Conservation (phyloP, 148 eudicot genomes). For the Gaultheria prostrata region DNA sequence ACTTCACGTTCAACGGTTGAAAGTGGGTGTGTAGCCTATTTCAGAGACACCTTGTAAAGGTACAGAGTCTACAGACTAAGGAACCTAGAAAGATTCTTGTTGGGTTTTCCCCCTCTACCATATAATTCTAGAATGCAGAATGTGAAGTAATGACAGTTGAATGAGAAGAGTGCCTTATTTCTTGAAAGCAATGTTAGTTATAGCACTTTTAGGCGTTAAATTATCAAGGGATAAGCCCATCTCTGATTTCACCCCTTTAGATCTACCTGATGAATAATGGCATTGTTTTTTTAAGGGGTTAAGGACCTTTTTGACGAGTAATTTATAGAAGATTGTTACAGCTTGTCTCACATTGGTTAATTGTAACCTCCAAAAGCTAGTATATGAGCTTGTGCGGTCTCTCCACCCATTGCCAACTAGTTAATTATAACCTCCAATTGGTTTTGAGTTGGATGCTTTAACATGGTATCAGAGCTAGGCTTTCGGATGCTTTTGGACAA, state of each 20-base stretch:
- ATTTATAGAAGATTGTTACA: background rate
- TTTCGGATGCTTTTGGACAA: too few species aligned
- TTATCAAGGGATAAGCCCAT: background rate
- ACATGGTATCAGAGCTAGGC: too few species aligned
- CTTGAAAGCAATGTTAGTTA: background rate
- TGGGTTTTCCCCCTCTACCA: background rate
- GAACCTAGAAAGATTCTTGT: background rate
- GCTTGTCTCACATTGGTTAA: too few species aligned
- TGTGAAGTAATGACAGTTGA: background rate
- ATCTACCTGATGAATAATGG: background rate
- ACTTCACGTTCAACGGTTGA: background rate
- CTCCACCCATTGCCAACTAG: too few species aligned
- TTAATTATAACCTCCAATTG: too few species aligned
- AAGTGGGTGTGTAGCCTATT: background rate
- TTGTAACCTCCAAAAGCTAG: too few species aligned
- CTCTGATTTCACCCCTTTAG: background rate
- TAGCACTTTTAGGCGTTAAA: background rate
- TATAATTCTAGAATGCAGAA: background rate
- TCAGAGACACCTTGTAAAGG: background rate
- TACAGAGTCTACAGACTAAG: background rate
- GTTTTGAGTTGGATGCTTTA: too few species aligned
- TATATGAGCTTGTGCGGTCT: too few species aligned
- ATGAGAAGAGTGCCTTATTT: background rate
- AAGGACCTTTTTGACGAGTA: background rate
- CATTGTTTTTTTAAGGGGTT: background rate